phyloP scores from a whole-genome alignment of 192 early-diverging fungal species.

The Rhizophagus sp. region DNA sequence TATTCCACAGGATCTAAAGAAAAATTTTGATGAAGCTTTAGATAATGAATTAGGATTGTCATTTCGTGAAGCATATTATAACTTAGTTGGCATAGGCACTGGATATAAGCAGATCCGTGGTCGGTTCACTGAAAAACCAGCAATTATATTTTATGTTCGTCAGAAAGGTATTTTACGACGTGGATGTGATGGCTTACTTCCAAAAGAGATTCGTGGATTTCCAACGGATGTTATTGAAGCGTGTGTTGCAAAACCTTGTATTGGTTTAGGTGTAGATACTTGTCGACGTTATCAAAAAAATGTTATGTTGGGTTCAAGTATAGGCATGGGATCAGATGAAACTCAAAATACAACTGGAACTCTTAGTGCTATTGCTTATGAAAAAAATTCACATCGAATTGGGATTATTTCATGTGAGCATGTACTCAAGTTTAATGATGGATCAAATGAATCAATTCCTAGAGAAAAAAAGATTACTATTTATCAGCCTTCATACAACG shows the following conservation, averaged over 20 bases:
- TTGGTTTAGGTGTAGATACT: not conserved
- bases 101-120: not conserved
- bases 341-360: not conserved
- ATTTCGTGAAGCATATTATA: constrained; percentile 6
- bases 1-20: too few relatives aligned
- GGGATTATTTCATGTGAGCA: too few relatives aligned
- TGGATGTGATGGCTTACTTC: constrained; percentile 1
- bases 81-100: not conserved
- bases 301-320: constrained; percentile 5
- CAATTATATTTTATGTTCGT: constrained; percentile 3
- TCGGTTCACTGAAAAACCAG: not conserved
- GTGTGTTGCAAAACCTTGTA: not conserved
- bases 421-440: too few relatives aligned
- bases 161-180: not conserved
- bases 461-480: too few relatives aligned
- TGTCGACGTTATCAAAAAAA: not conserved
- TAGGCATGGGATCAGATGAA: not conserved
- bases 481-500: too few relatives aligned
- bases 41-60: too few relatives aligned
- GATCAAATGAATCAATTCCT: too few relatives aligned
- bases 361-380: too few relatives aligned
- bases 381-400: too few relatives aligned
- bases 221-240: constrained; percentile 9
- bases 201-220: not conserved
- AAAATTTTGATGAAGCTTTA: too few relatives aligned